phyloP scores from a whole-genome alignment of 208 protist species.

The Trypanosoma avium region DNA sequence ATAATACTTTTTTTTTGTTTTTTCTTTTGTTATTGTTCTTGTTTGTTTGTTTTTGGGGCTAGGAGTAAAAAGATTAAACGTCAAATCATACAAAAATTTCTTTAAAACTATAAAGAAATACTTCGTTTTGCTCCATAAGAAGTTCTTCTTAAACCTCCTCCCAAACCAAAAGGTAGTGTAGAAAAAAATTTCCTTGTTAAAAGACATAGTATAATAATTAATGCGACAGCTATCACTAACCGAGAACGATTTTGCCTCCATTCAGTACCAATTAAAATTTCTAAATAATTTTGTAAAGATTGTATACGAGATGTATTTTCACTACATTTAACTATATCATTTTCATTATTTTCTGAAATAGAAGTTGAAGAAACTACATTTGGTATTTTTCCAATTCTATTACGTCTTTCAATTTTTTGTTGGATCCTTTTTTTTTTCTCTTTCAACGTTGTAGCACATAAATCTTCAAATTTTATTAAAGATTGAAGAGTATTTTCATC shows the following conservation, averaged over 20 bases:
- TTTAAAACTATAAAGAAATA: too few relatives aligned
- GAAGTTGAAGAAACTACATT: background rate
- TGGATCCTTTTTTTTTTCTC: conserved; percentile 20
- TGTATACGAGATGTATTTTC: background rate
- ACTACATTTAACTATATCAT: background rate
- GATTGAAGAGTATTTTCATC: conserved; percentile 14
- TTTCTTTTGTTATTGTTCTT: background rate
- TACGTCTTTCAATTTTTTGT: conserved; percentile 3
- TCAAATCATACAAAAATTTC: too few relatives aligned
- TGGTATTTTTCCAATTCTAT: background rate
- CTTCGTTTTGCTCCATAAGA: conserved; percentile 12
- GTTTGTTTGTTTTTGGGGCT: too few relatives aligned
- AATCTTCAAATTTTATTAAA: conserved; percentile 23
- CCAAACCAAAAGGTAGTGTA: background rate
- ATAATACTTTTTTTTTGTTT: background rate
- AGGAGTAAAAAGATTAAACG: too few relatives aligned
- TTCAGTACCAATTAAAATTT: background rate
- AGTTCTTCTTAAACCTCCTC: background rate
- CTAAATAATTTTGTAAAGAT: background rate
- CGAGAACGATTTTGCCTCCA: conserved; percentile 18
- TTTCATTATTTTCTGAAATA: background rate
- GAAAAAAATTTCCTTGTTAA: background rate
- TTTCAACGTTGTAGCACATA: background rate
- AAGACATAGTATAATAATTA: conserved; percentile 20
- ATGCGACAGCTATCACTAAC: conserved; percentile 1